Percentiles rank a stretch among this genome's conserved stretches.
Conservation (phyloP, 2,329 filamentous ascomycete genomes). For the Annulohypoxylon truncatum region DNA sequence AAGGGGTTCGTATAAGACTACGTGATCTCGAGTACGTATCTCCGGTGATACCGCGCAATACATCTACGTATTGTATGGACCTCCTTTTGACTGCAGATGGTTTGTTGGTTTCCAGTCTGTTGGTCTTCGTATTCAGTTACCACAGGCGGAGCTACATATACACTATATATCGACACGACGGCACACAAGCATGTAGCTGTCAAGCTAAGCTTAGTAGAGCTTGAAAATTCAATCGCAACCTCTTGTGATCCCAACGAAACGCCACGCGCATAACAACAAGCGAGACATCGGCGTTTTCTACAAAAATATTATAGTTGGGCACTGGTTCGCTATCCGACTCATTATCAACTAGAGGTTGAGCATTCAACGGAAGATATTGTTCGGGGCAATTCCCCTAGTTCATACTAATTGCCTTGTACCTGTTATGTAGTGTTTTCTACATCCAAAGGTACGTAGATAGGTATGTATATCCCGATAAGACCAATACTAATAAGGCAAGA, state of each 20-base stretch:
- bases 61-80: constrained; percentile 20
- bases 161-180: constrained; percentile 20
- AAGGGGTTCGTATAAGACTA: constrained; percentile 15
- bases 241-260: constrained; percentile 15
- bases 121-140: constrained; percentile 28
- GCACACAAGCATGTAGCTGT: constrained; percentile 17
- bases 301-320: background rate
- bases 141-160: constrained; percentile 18
- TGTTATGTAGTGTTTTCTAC: background rate
- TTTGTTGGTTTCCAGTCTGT: constrained; percentile 11
- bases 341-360: background rate
- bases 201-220: constrained; percentile 17
- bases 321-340: background rate
- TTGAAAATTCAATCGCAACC: constrained; percentile 20
- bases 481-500: background rate
- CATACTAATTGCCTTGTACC: background rate
- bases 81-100: constrained; percentile 37
- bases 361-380: background rate
- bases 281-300: constrained; percentile 10
- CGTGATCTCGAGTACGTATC: constrained; percentile 4
- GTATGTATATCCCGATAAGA: background rate
- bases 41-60: constrained; percentile 17
- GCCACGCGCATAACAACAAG: constrained; percentile 10
- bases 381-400: background rate
- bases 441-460: background rate